phyloP scores from a whole-genome alignment of 768 basidiomycete genomes.

The Mycena alexandri region DNA sequence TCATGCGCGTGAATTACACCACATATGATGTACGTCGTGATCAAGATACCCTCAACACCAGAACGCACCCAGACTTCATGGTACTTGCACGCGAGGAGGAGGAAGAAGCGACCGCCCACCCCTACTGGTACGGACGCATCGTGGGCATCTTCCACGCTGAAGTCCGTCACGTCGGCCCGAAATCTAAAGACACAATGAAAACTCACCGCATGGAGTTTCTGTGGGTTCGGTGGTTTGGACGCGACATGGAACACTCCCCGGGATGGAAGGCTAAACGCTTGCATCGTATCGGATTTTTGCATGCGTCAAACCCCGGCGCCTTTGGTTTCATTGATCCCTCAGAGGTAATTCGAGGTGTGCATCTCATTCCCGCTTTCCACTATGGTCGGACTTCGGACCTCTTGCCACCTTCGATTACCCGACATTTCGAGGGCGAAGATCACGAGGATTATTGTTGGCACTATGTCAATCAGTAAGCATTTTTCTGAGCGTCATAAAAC shows the following conservation, averaged over 20 bases:
- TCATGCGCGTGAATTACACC: conserved; percentile 51
- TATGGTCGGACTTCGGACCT: conserved; percentile 6
- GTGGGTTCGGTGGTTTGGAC: conserved; percentile 46
- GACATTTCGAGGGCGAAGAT: too few species aligned
- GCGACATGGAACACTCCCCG: too few species aligned
- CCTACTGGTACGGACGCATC: conserved; percentile 24
- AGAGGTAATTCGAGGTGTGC: neutral
- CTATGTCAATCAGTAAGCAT: too few species aligned
- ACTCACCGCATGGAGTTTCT: conserved; percentile 43
- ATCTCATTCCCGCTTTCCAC: conserved; percentile 1
- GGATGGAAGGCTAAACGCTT: too few species aligned
- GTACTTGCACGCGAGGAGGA: conserved; percentile 30
- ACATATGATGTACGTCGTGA: conserved; percentile 51
- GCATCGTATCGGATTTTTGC: too few species aligned
- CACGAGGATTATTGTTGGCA: too few species aligned
- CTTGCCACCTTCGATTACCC: too few species aligned
- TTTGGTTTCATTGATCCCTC: conserved; percentile 11
- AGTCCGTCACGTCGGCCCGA: conserved; percentile 10
- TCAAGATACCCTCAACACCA: conserved; percentile 51
- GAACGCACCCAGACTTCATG: conserved; percentile 45
- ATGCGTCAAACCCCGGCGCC: too few species aligned
- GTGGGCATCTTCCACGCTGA: conserved; percentile 40
- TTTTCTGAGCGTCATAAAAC: too few species aligned
- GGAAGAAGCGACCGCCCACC: conserved; percentile 2
- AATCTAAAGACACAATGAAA: neutral